Conservation (phyloP, 2,329 filamentous ascomycete genomes). For the Lasiodiplodia gonubiensis region DNA sequence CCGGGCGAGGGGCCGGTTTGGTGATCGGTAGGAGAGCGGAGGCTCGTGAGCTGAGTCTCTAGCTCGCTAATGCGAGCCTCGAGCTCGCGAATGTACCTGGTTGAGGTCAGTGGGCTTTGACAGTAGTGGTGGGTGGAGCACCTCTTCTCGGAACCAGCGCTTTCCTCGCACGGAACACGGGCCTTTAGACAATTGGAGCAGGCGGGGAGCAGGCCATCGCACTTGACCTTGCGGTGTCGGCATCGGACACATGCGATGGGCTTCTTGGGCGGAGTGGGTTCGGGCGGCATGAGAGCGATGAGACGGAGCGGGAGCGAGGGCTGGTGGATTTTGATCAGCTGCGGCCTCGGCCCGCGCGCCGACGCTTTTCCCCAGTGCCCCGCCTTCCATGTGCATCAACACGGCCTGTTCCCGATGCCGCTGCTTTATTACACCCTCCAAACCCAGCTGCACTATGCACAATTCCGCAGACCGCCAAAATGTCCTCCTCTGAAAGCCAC, state of each 20-base stretch:
- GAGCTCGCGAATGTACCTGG: slow-evolving; percentile 10
- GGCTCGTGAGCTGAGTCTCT: neutral
- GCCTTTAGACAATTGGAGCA: slow-evolving; percentile 19
- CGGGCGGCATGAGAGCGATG: slow-evolving; percentile 15
- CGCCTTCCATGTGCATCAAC: neutral
- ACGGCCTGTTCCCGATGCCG: too few relatives aligned
- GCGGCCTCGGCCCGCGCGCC: neutral
- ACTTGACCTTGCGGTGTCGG: slow-evolving; percentile 21
- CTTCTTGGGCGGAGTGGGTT: slow-evolving; percentile 7
- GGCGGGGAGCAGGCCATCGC: slow-evolving; percentile 17
- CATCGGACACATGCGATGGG: slow-evolving; percentile 7
- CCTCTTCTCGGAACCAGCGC: slow-evolving; percentile 9
- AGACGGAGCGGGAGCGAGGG: slow-evolving; percentile 9
- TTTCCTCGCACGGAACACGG: slow-evolving; percentile 18
- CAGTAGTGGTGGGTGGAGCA: neutral
- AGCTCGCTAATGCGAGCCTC: slow-evolving; percentile 7
- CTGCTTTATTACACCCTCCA: too few relatives aligned
- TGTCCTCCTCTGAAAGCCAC: neutral
- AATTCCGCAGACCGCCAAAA: too few relatives aligned
- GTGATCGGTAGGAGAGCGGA: neutral
- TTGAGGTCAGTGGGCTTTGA: neutral
- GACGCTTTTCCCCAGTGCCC: neutral
- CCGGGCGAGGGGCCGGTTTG: neutral
- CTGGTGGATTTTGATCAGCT: neutral
- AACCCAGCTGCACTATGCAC: too few relatives aligned